Base-by-base conservation (phyloP, 2,329 filamentous ascomycete species). In the Thielaviopsis populi region DNA sequence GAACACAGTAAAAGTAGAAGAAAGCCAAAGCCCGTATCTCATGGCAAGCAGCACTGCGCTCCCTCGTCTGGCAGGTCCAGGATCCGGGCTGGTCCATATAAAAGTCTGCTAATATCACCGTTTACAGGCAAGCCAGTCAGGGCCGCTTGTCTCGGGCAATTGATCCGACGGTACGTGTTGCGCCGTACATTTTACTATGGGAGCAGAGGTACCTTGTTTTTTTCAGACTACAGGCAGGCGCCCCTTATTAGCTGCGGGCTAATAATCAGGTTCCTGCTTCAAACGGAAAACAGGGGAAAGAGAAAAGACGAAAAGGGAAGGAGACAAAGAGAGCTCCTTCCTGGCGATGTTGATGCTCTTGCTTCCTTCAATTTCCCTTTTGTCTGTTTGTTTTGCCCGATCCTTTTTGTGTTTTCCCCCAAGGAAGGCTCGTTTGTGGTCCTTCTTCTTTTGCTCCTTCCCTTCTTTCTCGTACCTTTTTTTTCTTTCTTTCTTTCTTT, bases 281-380 rank as follows among this genome's bases (percentile, higher is more conserved):
- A n/a, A 46, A 3, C 22, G 22, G 22, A 27, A 61, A 46, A 46
- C 46, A 62, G 27, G 27, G 30, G 43, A 54, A 62, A 50, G 42
- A 50, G n/a, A 53, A 62, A 37, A 46, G 10, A 17, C 27, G 8
- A 63, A 27, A 19, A 54, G n/a, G 30, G 27, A 58, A 33, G 15
- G 22, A 58, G 48, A 43, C 3, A 59, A 15, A 48, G n/a, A 61
- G 41, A 30, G 53, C 24, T 61, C 17, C 27, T 61, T 48, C 41
- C 59, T 48, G 10, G 24, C n/a, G n/a, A 24, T 15, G 15, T 48
- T 37, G 27, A 17, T 53, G 41, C 19, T 30, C 22, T 40, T 33
- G 27, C 41, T 64, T 64, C 50, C 61, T 63, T 63, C 63, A 64
- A 64, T 63, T 67, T 64, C 27, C 40, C 60, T 65, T 61, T 50